Evolutionary conservation across 257 asterid genomes (phyloP), one percentile per base, ranked within the genome.

Genomic region (Solanum arcanum): DNA sequence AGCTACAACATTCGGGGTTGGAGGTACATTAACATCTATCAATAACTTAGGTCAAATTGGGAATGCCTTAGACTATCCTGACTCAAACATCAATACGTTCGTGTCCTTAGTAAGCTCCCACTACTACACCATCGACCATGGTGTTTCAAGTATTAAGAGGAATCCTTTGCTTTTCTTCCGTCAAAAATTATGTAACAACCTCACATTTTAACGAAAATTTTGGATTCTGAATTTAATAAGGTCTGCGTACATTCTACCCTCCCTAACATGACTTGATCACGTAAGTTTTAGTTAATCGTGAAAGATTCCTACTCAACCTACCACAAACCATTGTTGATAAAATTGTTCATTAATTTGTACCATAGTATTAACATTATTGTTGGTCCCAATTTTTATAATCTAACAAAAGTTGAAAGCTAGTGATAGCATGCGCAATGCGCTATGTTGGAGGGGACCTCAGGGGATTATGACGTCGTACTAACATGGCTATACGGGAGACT

Each of bases 1-100:
- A 11, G 87, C 91, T 2, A 88, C 90, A 15, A 88, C 92, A 1
- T 86, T 88, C 77, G 97, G 94, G 2, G 87, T 91, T 35, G 94
- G 97, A 1, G 95, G 97, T 0, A 91, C 95, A 3, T 83, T 94
- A 3, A 94, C 96, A 1, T 94, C 93, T 0, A 89, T 92, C 41
- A 94, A 94, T 80, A 92, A 92, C 76, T 86, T 94, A 73, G 97
- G 95, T 9, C 95, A 93, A 81, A 94, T 94, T 33, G 97, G 94
- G 0, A 89, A 87, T 13, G 68, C 97, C 3, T 88, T 91, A 59
- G 95, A 90, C 47, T 93, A 94, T 62, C 93, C 93, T 1, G 62
- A 27, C 10, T 86, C 87, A 18, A 92, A 92, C 92, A 87, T 91
- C 47, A 86, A 90, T 8, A 92, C 94, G 2, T 93, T 92, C 14